Conservation (phyloP, 108 stramenopile species). For the Aurantiochytrium sp. region DNA sequence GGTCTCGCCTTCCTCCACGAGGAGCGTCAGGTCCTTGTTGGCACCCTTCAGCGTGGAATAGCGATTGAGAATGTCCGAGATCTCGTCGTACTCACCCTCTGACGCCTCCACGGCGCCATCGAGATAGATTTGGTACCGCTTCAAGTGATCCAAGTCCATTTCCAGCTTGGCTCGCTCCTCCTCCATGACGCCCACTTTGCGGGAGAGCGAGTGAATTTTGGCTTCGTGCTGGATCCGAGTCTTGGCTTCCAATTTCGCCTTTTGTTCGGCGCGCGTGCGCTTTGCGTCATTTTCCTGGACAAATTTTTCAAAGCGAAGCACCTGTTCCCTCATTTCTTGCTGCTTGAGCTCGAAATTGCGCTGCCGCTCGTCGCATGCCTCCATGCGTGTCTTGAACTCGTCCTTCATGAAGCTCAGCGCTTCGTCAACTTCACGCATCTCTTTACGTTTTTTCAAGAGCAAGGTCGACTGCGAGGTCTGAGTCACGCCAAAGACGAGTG, state of each 20-base stretch:
- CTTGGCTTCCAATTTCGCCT: conserved; percentile 46
- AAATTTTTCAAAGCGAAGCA: conserved; percentile 55
- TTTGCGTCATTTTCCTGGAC: conserved; percentile 61
- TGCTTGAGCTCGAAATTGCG: conserved; percentile 45
- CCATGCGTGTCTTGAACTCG: conserved; percentile 43
- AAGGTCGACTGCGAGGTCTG: conserved; percentile 55
- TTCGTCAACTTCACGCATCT: conserved; percentile 59
- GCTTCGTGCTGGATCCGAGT: conserved; percentile 30
- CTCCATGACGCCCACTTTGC: conserved; percentile 22
- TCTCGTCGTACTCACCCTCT: conserved; percentile 41
- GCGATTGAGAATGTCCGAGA: conserved; percentile 40
- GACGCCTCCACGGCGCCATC: conserved; percentile 37
- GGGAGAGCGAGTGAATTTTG: neutral
- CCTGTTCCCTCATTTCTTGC: conserved; percentile 50
- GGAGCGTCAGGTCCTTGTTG: conserved; percentile 41
- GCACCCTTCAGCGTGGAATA: conserved; percentile 38
- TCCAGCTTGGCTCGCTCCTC: conserved; percentile 24
- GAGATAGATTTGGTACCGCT: conserved; percentile 38
- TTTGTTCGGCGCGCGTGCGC: conserved; percentile 42
- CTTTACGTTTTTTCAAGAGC: conserved; percentile 53
- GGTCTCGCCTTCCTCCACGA: conserved; percentile 28
- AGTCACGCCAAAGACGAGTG: conserved; percentile 27
- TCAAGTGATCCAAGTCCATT: conserved; percentile 29
- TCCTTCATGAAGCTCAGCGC: conserved; percentile 52
- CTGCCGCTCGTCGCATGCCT: conserved; percentile 34